Base-by-base conservation (phyloP, 179 eudicot species). In the Spinacia oleracea region DNA sequence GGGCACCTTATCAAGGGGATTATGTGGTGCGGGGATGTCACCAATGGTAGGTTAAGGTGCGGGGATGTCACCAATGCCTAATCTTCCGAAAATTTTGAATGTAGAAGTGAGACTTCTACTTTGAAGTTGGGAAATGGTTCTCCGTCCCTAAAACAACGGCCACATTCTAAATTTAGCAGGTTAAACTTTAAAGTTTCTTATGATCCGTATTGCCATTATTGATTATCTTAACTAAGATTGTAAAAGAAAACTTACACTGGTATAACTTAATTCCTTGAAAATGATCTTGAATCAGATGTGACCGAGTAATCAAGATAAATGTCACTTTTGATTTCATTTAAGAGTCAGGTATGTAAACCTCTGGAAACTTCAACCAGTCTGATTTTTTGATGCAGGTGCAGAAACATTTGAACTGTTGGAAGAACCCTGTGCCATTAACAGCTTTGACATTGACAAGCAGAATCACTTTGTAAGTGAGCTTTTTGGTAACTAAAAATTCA, bases 341-440 rank as follows among this genome's bases (percentile, higher is more conserved):
- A n/a, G n/a, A n/a, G n/a, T n/a, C n/a, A 21, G 53, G 5, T 18
- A 16, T n/a, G n/a, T n/a, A n/a, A 46, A 32, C 32, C 31, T 64
- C 29, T 64, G n/a, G 15, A 65, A 35, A 12, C 7, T 21, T 46
- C 25, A 45, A 67, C 73, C 10, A 53, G 15, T 43, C 25, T 67
- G 23, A 32, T 74, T 67, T 77, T 18, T 6, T n/a, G 46, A 56
- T 70, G 70, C 25, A 94, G 98, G 91, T 43, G 83, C 86, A 82
- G 91, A 92, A 74, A 89, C 94, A 2, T 38, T 80, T 21, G 98
- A 92, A 84, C 90, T 94, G 14, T 87, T 94, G 81, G 96, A 91
- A 27, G 97, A 94, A 80, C 96, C 95, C 3, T 92, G 97, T 82
- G 96, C 98, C n/a, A n/a, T n/a, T n/a, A n/a, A n/a, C n/a, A n/a